These are phyloP conservation scores for Apiotrichum porosum DNA, from an alignment of 1,284 basidiomycete species.

Conservation along the genomic window DNA sequence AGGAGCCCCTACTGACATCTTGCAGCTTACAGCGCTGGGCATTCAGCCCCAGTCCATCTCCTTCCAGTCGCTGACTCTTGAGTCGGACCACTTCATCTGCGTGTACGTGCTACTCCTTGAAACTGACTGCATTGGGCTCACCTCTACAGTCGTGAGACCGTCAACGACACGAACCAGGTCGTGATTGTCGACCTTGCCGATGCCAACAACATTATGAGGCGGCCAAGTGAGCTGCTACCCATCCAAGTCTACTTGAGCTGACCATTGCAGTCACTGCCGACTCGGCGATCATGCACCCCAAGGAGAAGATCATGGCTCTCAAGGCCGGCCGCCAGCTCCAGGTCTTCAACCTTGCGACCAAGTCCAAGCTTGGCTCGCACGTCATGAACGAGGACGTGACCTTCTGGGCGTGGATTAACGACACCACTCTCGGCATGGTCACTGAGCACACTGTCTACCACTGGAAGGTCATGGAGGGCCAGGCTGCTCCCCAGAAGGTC, in stretches of 20 bases:
- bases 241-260: conserved; percentile 3
- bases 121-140: conserved; percentile 5
- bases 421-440: conserved; percentile 88
- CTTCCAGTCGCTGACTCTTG: conserved; percentile 92
- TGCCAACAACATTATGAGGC: conserved; percentile 90
- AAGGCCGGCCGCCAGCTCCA: conserved; percentile 93
- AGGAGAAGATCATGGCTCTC: conserved; percentile 93
- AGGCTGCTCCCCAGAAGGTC: conserved; percentile 51
- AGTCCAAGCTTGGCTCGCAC: conserved; percentile 96
- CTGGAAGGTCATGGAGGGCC: conserved; percentile 63
- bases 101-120: conserved; percentile 46
- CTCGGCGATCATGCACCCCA: conserved; percentile 97
- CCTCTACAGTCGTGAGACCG: conserved; percentile 36
- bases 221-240: conserved; percentile 60
- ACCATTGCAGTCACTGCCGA: conserved; percentile 69
- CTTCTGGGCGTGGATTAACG: conserved; percentile 98
- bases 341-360: conserved; percentile 96
- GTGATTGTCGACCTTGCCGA: conserved; percentile 95
- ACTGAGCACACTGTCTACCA: conserved; percentile 92
- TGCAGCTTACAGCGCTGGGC: conserved; percentile 89
- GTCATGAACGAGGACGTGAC: conserved; percentile 89
- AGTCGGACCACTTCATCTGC: conserved; percentile 95
- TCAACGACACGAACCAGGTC: conserved; percentile 80
- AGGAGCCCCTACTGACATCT: background rate
- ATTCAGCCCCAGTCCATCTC: conserved; percentile 95